Evolutionary conservation across 208 protist species (phyloP).

Genomic region (Trypanosoma boissoni): DNA sequence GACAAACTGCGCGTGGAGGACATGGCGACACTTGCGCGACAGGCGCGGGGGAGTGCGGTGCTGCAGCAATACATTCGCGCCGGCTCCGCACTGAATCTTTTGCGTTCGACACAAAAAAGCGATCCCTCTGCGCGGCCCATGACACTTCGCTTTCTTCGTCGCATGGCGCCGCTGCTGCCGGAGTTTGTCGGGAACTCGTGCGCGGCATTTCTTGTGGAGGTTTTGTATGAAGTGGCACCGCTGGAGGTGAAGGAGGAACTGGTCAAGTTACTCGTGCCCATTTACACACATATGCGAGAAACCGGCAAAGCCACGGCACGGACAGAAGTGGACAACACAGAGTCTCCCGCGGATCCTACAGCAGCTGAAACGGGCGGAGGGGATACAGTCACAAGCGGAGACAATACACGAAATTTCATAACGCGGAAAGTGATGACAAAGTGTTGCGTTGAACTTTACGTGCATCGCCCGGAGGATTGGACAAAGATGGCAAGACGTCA

Average conservation of each 20-base stretch:
- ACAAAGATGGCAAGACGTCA: constrained; percentile 68
- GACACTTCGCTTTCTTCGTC: constrained; percentile 53
- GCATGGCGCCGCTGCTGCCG: constrained; percentile 39
- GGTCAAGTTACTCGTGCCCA: constrained; percentile 61
- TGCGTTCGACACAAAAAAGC: constrained; percentile 56
- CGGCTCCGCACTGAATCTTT: constrained; percentile 19
- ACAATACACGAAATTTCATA: constrained; percentile 45
- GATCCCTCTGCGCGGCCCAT: constrained; percentile 34
- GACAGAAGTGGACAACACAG: constrained; percentile 3
- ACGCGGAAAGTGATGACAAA: constrained; percentile 80
- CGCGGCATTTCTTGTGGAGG: constrained; percentile 72
- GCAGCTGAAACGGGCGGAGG: constrained; percentile 10
- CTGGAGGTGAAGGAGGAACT: constrained; percentile 77
- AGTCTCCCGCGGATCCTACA: constrained; percentile 5
- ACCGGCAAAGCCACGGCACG: constrained; percentile 18
- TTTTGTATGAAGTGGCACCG: constrained; percentile 62
- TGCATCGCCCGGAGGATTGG: constrained; percentile 84
- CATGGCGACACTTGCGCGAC: constrained; percentile 35
- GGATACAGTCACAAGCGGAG: constrained; percentile 3
- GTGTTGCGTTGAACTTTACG: constrained; percentile 88
- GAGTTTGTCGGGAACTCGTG: constrained; percentile 56
- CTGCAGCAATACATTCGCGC: constrained; percentile 78
- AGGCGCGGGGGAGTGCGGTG: constrained; percentile 67
- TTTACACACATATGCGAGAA: constrained; percentile 33
- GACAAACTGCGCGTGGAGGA: constrained; percentile 69